Base-by-base conservation (phyloP, 306 rosid species). In the Gastrolobium bilobum region DNA sequence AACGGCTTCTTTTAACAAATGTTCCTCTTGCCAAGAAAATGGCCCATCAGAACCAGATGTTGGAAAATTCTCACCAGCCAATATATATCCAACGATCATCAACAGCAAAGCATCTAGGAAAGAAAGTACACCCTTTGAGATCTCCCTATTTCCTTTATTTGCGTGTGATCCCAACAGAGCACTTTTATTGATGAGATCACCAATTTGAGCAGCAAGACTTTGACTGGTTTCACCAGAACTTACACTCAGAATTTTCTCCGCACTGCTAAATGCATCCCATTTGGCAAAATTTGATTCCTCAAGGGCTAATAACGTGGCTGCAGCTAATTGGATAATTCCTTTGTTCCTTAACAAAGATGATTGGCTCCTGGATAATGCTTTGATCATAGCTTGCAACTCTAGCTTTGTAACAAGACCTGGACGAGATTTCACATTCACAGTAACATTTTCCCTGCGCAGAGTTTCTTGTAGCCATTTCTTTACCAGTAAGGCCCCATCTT, bases 11-110 rank as follows among this genome's bases (percentile, higher is more conserved):
- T 92, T 94, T 80, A 94, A 81, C 78, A 91, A 53, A 78, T 63
- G 97, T 81, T 94, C 97, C 88, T 92, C 97, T 88, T 94, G 97
- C 99, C 99, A 92, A 56, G 97, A 94, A 84, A 94, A 94, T 9
- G 97, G 97, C 52, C 99, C 94, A 60, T 91, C 97, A 58, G 92
- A 85, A 73, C 97, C 87, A 74, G 97, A 89, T 31, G 97, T 91
- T 15, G 97, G 99, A 75, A 92, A 94, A 85, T 89, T 89, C 84
- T 88, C 97, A 65, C 97, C 97, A 40, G 97, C 99, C 85, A 91
- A 82, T 78, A 94, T 92, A 84, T 94, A 92, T 68, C 97, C 97
- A 57, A 87, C 66, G 35, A 91, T 77, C 89, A 88, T 85, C 78
- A 94, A 89, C 73, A 92, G 89, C 68, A 94, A 83, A 54, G 97